phyloP scores from a whole-genome alignment of 2,329 filamentous ascomycete genomes.

The Chalaropsis thielavioides region DNA sequence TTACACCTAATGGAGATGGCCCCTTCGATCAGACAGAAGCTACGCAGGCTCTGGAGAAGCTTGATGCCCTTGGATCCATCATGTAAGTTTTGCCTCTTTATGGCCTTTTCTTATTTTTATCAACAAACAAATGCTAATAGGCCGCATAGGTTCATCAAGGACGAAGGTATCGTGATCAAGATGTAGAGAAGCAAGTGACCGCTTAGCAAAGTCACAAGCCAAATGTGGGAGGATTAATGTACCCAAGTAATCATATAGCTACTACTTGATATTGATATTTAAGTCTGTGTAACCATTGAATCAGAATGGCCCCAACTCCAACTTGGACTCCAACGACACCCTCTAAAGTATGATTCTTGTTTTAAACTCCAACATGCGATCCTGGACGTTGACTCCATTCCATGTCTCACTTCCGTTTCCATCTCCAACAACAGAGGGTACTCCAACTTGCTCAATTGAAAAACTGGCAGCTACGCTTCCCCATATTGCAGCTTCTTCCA shows the following conservation, averaged over 20 bases:
- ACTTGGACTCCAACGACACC: not conserved
- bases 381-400: constrained; percentile 42
- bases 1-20: constrained; percentile 39
- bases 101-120: not conserved
- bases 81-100: constrained; percentile 52
- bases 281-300: not conserved
- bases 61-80: constrained; percentile 56
- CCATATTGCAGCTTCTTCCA: constrained; percentile 61
- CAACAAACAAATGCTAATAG: not conserved
- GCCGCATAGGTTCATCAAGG: constrained; percentile 34
- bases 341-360: constrained; percentile 2
- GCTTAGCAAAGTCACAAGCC: not conserved
- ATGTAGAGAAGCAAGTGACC: constrained; percentile 31
- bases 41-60: constrained; percentile 57
- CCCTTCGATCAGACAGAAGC: constrained; percentile 61
- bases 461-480: constrained; percentile 77
- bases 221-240: not conserved
- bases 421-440: constrained; percentile 44
- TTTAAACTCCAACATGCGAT: constrained; percentile 37
- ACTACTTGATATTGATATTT: not conserved
- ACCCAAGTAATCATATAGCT: not conserved
- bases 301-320: not conserved
- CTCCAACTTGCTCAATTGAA: constrained; percentile 85
- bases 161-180: constrained; percentile 55
- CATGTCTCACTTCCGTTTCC: constrained; percentile 40